Evolutionary conservation across 768 basidiomycete species (phyloP).

Genomic region (Porphyrellus cyaneotinctus): DNA sequence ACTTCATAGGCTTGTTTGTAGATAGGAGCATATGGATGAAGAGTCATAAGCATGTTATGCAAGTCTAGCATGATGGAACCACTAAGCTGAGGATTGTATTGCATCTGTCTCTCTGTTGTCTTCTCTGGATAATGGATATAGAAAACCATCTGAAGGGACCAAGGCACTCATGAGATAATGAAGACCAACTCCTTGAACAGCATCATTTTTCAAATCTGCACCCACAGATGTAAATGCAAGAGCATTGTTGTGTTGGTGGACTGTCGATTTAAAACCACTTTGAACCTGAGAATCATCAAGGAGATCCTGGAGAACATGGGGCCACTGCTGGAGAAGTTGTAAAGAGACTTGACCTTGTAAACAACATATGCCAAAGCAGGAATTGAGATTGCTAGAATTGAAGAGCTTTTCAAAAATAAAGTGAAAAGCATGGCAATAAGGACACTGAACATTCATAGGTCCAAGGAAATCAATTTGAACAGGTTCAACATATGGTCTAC

Average conservation of each 20-base stretch:
- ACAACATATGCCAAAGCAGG: conserved; percentile 28
- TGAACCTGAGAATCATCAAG: conserved; percentile 12
- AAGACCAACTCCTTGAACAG: conserved; percentile 26
- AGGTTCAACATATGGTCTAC: conserved; percentile 12
- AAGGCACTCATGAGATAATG: conserved; percentile 35
- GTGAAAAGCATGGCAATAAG: conserved; percentile 17
- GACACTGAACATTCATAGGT: conserved; percentile 4
- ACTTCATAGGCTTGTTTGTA: conserved; percentile 23
- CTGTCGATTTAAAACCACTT: conserved; percentile 28
- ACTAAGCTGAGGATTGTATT: conserved; percentile 21
- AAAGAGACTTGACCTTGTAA: conserved; percentile 26
- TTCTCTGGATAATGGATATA: conserved; percentile 38
- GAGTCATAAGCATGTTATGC: conserved; percentile 17
- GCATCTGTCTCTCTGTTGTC: conserved; percentile 29
- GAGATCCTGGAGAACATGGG: conserved; percentile 8
- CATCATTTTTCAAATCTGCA: not conserved
- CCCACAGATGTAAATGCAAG: conserved; percentile 10
- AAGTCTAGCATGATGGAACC: conserved; percentile 19
- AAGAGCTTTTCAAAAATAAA: conserved; percentile 13
- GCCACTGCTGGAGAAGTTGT: conserved; percentile 16
- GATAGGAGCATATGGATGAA: conserved; percentile 7
- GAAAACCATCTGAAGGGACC: conserved; percentile 18
- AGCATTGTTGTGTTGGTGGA: conserved; percentile 37
- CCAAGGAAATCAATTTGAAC: not conserved
- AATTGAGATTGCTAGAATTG: not conserved